Evolutionary conservation across 805 yeast genomes (phyloP).

Genomic region (Jamesozyma gamospora): DNA sequence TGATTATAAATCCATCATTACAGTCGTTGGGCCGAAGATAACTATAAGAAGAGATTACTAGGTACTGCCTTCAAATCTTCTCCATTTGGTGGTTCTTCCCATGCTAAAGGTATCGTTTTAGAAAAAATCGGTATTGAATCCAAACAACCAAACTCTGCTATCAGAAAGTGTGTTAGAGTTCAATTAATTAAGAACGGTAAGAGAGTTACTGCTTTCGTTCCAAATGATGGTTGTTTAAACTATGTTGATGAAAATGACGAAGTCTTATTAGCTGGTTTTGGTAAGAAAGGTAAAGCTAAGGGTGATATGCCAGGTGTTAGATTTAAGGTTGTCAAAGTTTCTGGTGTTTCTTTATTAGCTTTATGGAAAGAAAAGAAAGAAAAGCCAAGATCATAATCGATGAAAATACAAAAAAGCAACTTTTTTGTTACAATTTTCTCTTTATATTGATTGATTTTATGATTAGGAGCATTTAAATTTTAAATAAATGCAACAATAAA

Average conservation of each 20-base stretch:
- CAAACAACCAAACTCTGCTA: slow-evolving; percentile 99
- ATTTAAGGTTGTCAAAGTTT: slow-evolving; percentile 99
- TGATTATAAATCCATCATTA: no score
- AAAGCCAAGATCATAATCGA: slow-evolving; percentile 94
- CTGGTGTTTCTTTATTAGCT: slow-evolving; percentile 99
- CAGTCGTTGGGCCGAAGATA: slow-evolving; percentile 98
- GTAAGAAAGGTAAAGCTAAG: slow-evolving; percentile 99
- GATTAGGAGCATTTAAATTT: background rate
- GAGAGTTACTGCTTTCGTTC: slow-evolving; percentile 99
- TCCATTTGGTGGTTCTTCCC: slow-evolving; percentile 99
- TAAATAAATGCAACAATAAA: background rate
- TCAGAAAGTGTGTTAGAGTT: slow-evolving; percentile 99
- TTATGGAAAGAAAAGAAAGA: slow-evolving; percentile 99
- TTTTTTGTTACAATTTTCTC: background rate
- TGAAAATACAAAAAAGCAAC: background rate
- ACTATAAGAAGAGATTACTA: slow-evolving; percentile 96
- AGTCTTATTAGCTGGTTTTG: slow-evolving; percentile 99
- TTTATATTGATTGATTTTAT: background rate
- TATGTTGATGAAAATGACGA: slow-evolving; percentile 99
- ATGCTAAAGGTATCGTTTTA: slow-evolving; percentile 99
- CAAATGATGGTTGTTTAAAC: slow-evolving; percentile 99
- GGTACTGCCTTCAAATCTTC: slow-evolving; percentile 99
- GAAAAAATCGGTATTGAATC: slow-evolving; percentile 99
- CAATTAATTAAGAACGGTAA: slow-evolving; percentile 99
- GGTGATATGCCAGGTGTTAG: slow-evolving; percentile 99